Percentiles rank a stretch among this genome's conserved stretches.
Conservation (phyloP, 108 stramenopile species). For the Conticribra guillardii region DNA sequence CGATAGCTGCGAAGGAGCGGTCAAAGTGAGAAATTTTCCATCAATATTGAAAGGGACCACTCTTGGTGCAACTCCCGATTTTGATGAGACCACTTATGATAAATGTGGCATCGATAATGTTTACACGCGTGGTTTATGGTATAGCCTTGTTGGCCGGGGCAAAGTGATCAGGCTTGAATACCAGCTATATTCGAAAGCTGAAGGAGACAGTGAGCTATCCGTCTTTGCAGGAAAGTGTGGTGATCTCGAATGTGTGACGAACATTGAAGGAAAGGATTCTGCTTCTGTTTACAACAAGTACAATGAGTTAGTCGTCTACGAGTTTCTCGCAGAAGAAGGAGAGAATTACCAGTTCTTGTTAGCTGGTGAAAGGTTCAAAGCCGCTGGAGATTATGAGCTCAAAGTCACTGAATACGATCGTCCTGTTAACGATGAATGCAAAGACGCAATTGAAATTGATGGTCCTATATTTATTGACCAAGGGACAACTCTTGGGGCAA, state of each 20-base stretch:
- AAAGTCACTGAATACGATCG: slow-evolving; percentile 8
- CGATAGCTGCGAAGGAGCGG: slow-evolving; percentile 15
- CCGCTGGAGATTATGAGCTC: slow-evolving; percentile 16
- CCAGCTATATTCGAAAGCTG: slow-evolving; percentile 1
- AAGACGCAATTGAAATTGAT: slow-evolving; percentile 2
- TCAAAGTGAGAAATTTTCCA: background rate
- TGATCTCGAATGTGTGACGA: background rate
- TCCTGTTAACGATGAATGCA: slow-evolving; percentile 15
- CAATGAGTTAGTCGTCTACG: slow-evolving; percentile 11
- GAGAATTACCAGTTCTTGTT: slow-evolving; percentile 7
- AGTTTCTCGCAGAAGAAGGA: slow-evolving; percentile 6
- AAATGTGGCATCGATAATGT: background rate
- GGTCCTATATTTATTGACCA: too few species aligned
- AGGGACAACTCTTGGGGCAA: slow-evolving; percentile 13
- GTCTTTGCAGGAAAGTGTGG: slow-evolving; percentile 20
- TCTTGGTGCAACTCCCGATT: background rate
- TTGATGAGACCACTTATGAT: background rate
- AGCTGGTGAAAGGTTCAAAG: slow-evolving; percentile 3
- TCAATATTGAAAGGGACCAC: background rate
- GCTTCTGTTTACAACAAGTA: background rate
- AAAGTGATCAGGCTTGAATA: slow-evolving; percentile 19
- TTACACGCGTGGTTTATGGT: background rate
- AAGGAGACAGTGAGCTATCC: slow-evolving; percentile 12
- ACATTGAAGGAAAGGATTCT: background rate
- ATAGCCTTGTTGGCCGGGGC: background rate